These are phyloP conservation scores for Solanum sitiens DNA, from an alignment of 257 asterid species.

Conservation along the genomic window DNA sequence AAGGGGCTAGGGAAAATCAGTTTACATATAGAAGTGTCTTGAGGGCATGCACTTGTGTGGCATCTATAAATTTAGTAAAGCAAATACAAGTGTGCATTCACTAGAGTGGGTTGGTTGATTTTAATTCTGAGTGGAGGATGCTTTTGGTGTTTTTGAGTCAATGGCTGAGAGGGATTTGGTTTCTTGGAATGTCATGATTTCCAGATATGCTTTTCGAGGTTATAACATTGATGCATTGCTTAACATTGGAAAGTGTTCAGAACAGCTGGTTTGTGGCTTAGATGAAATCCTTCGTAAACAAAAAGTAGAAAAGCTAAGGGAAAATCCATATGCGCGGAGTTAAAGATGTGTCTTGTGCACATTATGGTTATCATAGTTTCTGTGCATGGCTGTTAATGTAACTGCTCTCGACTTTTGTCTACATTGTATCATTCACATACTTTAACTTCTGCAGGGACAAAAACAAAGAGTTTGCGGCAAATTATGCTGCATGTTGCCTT, in stretches of 20 bases:
- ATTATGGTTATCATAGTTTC: no score
- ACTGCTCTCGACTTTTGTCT: no score
- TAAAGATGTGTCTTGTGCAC: no score
- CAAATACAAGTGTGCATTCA: conserved; percentile 39
- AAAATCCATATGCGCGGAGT: no score
- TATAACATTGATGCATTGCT: conserved; percentile 12
- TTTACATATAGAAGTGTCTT: conserved; percentile 22
- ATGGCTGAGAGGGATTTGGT: conserved; percentile 39
- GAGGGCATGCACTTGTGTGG: conserved; percentile 34
- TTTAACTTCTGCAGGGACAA: no score
- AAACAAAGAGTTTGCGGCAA: no score
- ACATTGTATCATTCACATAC: no score
- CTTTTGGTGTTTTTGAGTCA: conserved; percentile 25
- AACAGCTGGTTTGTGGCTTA: not conserved
- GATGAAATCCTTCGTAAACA: not conserved
- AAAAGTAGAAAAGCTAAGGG: not conserved
- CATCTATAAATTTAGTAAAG: conserved; percentile 23
- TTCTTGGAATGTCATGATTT: conserved; percentile 51
- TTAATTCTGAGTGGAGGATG: conserved; percentile 29
- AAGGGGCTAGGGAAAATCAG: no score
- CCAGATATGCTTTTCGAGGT: conserved; percentile 33
- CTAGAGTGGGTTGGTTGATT: conserved; percentile 46
- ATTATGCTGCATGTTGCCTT: conserved; percentile 12
- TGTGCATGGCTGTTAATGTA: no score
- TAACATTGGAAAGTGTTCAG: conserved; percentile 41